These are phyloP conservation scores for Plasmodium gaboni DNA, from an alignment of 169 alveolate genomes.

Conservation along the genomic window DNA sequence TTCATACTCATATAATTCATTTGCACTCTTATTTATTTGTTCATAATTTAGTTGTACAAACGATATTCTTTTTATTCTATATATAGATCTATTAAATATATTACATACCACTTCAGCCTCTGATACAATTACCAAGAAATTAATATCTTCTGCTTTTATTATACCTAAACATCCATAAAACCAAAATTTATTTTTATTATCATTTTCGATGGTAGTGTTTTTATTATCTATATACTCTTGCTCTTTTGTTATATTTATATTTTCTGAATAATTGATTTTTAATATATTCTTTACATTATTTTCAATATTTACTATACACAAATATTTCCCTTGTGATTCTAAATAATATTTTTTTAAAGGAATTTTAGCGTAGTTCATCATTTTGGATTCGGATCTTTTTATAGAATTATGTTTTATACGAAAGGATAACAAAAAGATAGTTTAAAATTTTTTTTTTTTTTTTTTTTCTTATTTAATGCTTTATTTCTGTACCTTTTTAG, in stretches of 20 bases:
- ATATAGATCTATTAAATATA: slow-evolving; percentile 49
- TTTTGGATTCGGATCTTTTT: slow-evolving; percentile 1
- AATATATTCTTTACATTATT: slow-evolving; percentile 36
- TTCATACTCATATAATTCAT: slow-evolving; percentile 35
- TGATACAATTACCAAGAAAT: slow-evolving; percentile 64
- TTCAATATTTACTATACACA: slow-evolving; percentile 49
- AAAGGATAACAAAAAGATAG: no score
- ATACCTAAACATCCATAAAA: slow-evolving; percentile 73
- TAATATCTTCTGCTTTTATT: slow-evolving; percentile 47
- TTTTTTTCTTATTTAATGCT: no score
- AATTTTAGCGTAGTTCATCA: slow-evolving; percentile 11
- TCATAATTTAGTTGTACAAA: slow-evolving; percentile 58
- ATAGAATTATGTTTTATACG: not conserved
- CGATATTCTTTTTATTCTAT: slow-evolving; percentile 48
- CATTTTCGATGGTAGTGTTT: slow-evolving; percentile 15
- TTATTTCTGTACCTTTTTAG: no score
- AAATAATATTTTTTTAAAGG: slow-evolving; percentile 42
- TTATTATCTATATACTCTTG: slow-evolving; percentile 18
- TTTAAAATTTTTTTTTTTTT: no score
- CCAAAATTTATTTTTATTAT: slow-evolving; percentile 42
- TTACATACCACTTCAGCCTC: slow-evolving; percentile 64
- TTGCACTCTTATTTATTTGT: not conserved
- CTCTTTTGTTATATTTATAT: slow-evolving; percentile 33
- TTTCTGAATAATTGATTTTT: slow-evolving; percentile 38
- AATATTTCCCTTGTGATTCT: slow-evolving; percentile 40